A percentile compares a stretch with the other conserved stretches of the same genome.
phyloP scores from a whole-genome alignment of 2,329 filamentous ascomycete genomes.

The Sphaerulina musiva region DNA sequence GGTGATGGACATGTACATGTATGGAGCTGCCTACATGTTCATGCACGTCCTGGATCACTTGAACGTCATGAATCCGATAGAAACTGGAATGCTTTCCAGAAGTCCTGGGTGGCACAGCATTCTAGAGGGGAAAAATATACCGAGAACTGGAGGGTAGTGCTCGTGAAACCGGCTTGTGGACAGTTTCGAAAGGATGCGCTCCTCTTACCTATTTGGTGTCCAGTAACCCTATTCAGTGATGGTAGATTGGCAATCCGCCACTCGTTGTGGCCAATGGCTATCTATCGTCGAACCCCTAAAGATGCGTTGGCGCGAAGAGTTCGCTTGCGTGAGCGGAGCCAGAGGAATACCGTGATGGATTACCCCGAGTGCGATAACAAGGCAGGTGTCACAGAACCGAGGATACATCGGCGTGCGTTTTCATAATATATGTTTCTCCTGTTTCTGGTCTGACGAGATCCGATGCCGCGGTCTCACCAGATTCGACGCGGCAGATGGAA shows the following conservation, averaged over 20 bases:
- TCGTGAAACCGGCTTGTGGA: too few species aligned
- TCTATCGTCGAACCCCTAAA: not conserved
- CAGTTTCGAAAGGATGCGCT: too few species aligned
- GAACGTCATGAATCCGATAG: too few species aligned
- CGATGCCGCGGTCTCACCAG: not conserved
- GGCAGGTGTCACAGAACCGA: slow-evolving; percentile 3
- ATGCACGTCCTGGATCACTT: too few species aligned
- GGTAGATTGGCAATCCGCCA: not conserved
- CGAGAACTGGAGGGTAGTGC: too few species aligned
- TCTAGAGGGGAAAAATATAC: too few species aligned
- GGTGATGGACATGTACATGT: too few species aligned
- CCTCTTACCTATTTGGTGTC: too few species aligned
- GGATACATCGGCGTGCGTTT: slow-evolving; percentile 5
- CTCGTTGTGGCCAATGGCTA: not conserved
- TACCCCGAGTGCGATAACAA: not conserved
- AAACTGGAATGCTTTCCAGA: too few species aligned
- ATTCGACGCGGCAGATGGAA: not conserved
- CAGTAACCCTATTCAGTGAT: too few species aligned
- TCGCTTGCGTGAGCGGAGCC: slow-evolving; percentile 11
- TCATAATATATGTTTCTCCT: not conserved
- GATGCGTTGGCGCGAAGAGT: not conserved
- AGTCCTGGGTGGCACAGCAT: too few species aligned
- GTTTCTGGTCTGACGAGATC: not conserved
- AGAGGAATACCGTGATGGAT: slow-evolving; percentile 1
- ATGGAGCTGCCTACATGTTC: too few species aligned